Conservation (phyloP, 2,329 filamentous ascomycete genomes). For the Colletotrichum gloeosporioides region DNA sequence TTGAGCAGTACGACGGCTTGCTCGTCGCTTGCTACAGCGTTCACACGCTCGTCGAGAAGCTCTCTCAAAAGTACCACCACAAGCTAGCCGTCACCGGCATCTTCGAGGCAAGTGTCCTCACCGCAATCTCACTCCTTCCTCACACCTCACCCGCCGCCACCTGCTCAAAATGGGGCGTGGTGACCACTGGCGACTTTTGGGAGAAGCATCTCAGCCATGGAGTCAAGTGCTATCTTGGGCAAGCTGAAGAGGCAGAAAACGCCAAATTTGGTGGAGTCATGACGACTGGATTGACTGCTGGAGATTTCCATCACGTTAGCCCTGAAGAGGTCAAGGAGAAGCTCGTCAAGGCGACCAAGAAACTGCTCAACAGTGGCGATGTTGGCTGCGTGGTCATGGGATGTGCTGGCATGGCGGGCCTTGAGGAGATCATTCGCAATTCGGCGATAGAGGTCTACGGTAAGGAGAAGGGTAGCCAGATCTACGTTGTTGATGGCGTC, state of each 20-base stretch:
- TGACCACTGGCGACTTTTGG: slow-evolving; percentile 88
- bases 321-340: slow-evolving; percentile 67
- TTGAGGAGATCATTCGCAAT: slow-evolving; percentile 77
- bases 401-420: slow-evolving; percentile 89
- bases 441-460: slow-evolving; percentile 72
- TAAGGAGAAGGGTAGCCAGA: slow-evolving; percentile 52
- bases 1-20: slow-evolving; percentile 71
- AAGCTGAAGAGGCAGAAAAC: slow-evolving; percentile 35
- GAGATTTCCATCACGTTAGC: slow-evolving; percentile 76
- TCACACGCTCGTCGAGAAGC: slow-evolving; percentile 73
- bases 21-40: slow-evolving; percentile 89
- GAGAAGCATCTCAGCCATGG: slow-evolving; percentile 72
- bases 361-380: slow-evolving; percentile 61
- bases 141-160: slow-evolving; percentile 25
- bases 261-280: slow-evolving; percentile 77
- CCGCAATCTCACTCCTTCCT: slow-evolving; percentile 60
- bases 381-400: slow-evolving; percentile 80
- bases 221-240: slow-evolving; percentile 68
- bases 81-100: slow-evolving; percentile 74
- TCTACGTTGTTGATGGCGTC: slow-evolving; percentile 82
- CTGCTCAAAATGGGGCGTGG: slow-evolving; percentile 75
- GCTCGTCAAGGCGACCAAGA: slow-evolving; percentile 73
- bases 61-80: slow-evolving; percentile 43
- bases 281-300: slow-evolving; percentile 81
- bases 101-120: slow-evolving; percentile 81